These are phyloP conservation scores for Jackrogersella multiformis DNA, from an alignment of 495 filamentous ascomycete genomes.

Conservation along the genomic window DNA sequence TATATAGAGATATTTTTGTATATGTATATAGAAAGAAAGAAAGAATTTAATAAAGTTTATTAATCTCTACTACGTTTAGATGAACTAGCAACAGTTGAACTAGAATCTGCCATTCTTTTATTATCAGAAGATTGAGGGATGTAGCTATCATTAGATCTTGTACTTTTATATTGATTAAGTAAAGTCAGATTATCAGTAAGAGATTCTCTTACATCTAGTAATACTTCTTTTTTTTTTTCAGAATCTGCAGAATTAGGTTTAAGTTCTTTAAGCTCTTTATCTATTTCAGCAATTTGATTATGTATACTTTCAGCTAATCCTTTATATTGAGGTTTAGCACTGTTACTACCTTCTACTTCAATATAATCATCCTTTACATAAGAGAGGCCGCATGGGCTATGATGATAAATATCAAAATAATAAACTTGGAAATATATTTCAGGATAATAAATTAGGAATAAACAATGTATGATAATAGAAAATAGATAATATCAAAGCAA, in stretches of 20 bases:
- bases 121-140: constrained; percentile 27
- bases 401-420: constrained; percentile 12
- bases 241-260: constrained; percentile 19
- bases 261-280: constrained; percentile 22
- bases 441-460: too few relatives aligned
- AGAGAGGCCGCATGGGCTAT: too few relatives aligned
- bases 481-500: constrained; percentile 22
- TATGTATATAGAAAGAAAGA: too few relatives aligned
- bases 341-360: constrained; percentile 19
- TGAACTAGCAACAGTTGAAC: constrained; percentile 13
- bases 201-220: constrained; percentile 30
- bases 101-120: constrained; percentile 24
- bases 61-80: constrained; percentile 30
- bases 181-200: constrained; percentile 29
- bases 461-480: too few relatives aligned
- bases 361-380: constrained; percentile 15
- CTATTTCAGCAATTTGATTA: constrained; percentile 22
- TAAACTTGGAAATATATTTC: too few relatives aligned
- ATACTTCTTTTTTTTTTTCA: constrained; percentile 27
- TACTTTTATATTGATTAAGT: constrained; percentile 31
- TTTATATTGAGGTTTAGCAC: constrained; percentile 26
- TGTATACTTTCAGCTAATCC: constrained; percentile 27
- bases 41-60: constrained; percentile 9
- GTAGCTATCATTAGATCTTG: constrained; percentile 24
- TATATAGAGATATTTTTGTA: too few relatives aligned